A percentile compares a stretch with the other conserved stretches of the same genome.
Evolutionary conservation across 768 basidiomycete genomes (phyloP).

Genomic region (Naganishia antarctica): DNA sequence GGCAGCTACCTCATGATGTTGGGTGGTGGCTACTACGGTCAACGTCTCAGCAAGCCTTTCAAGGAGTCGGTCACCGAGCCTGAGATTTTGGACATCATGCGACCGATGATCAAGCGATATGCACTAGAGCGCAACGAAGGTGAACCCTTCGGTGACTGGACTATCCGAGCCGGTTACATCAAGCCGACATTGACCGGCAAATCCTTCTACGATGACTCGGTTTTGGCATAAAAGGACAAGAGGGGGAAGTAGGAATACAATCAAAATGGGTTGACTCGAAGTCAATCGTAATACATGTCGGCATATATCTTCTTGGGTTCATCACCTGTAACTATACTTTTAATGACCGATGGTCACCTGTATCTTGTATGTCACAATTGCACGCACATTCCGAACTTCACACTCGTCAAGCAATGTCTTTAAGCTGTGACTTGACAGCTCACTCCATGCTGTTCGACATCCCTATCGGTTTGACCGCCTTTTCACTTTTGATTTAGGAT

Average conservation of each 20-base stretch:
- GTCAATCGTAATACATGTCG: not conserved
- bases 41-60: constrained; percentile 94
- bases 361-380: constrained; percentile 14
- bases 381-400: too few species aligned
- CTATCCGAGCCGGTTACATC: constrained; percentile 85
- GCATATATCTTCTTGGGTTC: constrained; percentile 14
- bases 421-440: too few species aligned
- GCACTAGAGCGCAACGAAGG: constrained; percentile 78
- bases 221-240: constrained; percentile 24
- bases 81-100: constrained; percentile 81
- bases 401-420: too few species aligned
- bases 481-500: too few species aligned
- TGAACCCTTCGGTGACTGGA: constrained; percentile 93
- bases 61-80: constrained; percentile 72
- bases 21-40: constrained; percentile 90
- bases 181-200: constrained; percentile 75
- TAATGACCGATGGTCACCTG: constrained; percentile 2
- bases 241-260: not conserved
- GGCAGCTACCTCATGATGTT: constrained; percentile 90
- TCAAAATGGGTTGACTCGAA: constrained; percentile 7
- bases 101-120: constrained; percentile 90
- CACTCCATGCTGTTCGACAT: too few species aligned
- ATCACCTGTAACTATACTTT: not conserved
- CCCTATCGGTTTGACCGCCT: too few species aligned
- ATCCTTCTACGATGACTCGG: constrained; percentile 71